Conservation (phyloP, 805 yeast genomes). For the Saccharomycopsis sp. region DNA sequence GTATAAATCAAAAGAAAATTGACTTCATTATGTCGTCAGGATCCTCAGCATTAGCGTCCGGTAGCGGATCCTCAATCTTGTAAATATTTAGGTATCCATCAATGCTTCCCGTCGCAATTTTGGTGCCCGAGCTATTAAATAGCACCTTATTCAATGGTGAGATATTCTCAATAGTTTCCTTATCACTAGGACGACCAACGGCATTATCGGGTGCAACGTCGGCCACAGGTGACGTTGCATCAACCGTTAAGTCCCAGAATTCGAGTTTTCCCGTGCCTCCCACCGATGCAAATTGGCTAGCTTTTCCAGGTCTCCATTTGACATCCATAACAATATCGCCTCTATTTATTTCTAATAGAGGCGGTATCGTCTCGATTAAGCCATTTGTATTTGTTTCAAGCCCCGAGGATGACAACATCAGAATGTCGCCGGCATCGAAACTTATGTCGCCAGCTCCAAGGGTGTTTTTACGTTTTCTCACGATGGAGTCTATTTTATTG, state of each 20-base stretch:
- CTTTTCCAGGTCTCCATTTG: constrained; percentile 25
- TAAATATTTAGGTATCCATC: constrained; percentile 15
- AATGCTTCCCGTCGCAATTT: constrained; percentile 17
- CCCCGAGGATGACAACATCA: neutral
- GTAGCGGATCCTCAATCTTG: neutral
- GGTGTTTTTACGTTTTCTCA: neutral
- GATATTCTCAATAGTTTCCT: neutral
- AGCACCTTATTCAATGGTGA: constrained; percentile 4
- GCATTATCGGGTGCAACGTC: constrained; percentile 2
- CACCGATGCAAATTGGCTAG: constrained; percentile 28
- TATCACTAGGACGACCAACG: neutral
- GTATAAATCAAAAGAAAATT: neutral
- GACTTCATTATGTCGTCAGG: neutral
- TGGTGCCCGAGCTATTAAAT: constrained; percentile 6
- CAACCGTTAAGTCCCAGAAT: constrained; percentile 29
- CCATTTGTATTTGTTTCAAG: neutral
- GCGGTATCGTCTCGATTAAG: constrained; percentile 11
- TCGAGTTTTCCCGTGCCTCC: constrained; percentile 26
- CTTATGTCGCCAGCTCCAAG: neutral
- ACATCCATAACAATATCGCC: constrained; percentile 26
- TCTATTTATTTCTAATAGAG: constrained; percentile 24
- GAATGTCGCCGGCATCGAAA: neutral
- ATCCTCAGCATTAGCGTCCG: neutral
- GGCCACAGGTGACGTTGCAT: constrained; percentile 24
- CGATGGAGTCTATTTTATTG: neutral